Evolutionary conservation across 768 basidiomycete species (phyloP), one percentile per base, ranked within the genome.

Genomic region (Suillus plorans): DNA sequence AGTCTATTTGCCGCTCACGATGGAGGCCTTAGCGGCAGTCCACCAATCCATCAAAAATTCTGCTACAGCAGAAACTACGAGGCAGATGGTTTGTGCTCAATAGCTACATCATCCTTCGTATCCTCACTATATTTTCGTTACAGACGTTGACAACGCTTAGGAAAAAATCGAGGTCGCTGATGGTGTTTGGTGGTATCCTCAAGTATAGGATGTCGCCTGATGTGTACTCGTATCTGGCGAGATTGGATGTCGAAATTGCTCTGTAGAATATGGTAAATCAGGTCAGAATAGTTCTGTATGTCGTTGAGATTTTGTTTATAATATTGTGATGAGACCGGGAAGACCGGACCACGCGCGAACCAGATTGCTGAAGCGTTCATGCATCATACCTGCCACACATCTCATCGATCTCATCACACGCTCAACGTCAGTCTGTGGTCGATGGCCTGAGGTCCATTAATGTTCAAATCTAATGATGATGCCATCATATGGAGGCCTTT

Each of bases 181-280:
- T 95, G 85, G 85, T 94, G 63, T 97, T 94, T 77, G 94, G 91
- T 37, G 91, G 91, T 31, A 89, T 93, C 67, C 79, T 96, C 63
- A 90, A 92, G 70, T 96, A 95, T 75, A 85, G 94, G 65, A 89
- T 97, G 87, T 91, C 91, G 39, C 88, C 91, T 25, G 94, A 97
- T 73, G 89, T 95, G 65, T 95, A 96, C 78, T 90, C 90, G 39
- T 93, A 95, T 75, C 81, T 97, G 62, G 91, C 92, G 14, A 81
- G 92, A 64, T 72, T 94, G 67, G 94, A 95, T 68, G 93, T 95
- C 1, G 92, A 93, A 77, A 91, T 93, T 69, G 89, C 91, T 25
- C 80, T 93, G 71, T 92, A 63, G 63, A 28, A 42, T 45, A 45
- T 34, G 3, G 56, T 57, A 57, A 13, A 57, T n/a, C n/a, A 25